Percentiles rank a stretch among this genome's conserved stretches.
Evolutionary conservation across 225 moss, liverwort and hornwort genomes (phyloP).

Genomic region (Takakia lepidozioides): DNA sequence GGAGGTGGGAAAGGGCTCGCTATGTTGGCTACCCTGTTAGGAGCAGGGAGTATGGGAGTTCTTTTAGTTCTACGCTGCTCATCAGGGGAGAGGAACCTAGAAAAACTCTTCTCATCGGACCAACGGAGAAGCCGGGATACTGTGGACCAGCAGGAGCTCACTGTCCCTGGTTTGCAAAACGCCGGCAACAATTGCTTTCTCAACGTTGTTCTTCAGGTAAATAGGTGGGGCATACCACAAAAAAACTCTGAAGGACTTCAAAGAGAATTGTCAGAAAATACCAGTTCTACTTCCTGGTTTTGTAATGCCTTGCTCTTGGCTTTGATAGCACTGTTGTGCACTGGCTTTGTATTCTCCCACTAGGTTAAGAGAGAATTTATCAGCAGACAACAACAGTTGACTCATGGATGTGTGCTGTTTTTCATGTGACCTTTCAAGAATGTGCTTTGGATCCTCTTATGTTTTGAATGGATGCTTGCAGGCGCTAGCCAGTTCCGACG

Average conservation of each 20-base stretch:
- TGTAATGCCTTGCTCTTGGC: too few relatives aligned
- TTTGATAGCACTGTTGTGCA: too few relatives aligned
- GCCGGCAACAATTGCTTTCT: slow-evolving; percentile 86
- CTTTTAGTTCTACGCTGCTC: slow-evolving; percentile 45
- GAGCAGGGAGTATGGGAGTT: slow-evolving; percentile 63
- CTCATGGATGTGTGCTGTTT: background rate
- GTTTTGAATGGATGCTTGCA: slow-evolving; percentile 12
- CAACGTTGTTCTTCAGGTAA: slow-evolving; percentile 92
- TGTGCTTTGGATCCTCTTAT: too few relatives aligned
- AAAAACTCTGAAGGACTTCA: too few relatives aligned
- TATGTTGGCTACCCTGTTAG: slow-evolving; percentile 43
- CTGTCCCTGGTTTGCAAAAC: slow-evolving; percentile 77
- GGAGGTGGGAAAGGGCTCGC: slow-evolving; percentile 32
- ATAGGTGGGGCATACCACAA: too few relatives aligned
- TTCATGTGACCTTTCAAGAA: too few relatives aligned
- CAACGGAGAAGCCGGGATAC: slow-evolving; percentile 12
- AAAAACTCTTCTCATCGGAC: slow-evolving; percentile 6
- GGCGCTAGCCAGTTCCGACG: slow-evolving; percentile 84
- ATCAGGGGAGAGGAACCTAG: slow-evolving; percentile 15
- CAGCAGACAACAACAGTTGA: background rate
- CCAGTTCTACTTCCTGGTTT: too few relatives aligned
- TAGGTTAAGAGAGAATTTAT: too few relatives aligned
- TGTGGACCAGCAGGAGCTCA: slow-evolving; percentile 24
- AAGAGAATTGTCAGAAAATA: too few relatives aligned
- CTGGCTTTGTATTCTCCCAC: too few relatives aligned